These are phyloP conservation scores for Globisporangium nagaii DNA, from an alignment of 352 stramenopile genomes.

Conservation along the genomic window DNA sequence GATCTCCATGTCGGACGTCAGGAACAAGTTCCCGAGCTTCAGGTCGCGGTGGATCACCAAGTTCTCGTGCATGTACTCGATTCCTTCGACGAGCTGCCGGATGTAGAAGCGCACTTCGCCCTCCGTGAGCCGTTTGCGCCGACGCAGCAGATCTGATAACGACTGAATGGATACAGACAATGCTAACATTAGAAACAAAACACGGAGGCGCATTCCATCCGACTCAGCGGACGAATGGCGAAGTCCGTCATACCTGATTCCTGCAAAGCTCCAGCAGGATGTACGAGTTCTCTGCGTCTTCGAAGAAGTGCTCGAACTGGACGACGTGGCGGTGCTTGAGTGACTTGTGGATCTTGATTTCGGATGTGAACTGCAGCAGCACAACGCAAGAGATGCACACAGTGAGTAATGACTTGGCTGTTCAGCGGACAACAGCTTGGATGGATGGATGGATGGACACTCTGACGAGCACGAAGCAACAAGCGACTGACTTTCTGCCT, in stretches of 20 bases:
- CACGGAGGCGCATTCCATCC: not conserved
- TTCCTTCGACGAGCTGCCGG: constrained; percentile 84
- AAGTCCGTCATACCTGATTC: constrained; percentile 73
- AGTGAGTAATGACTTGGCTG: not conserved
- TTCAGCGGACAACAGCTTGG: no score
- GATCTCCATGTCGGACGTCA: constrained; percentile 92
- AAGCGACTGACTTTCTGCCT: constrained; percentile 88
- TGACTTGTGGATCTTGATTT: constrained; percentile 98
- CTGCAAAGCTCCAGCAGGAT: constrained; percentile 97
- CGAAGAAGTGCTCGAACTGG: constrained; percentile 98
- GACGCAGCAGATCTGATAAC: constrained; percentile 94
- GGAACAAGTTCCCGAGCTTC: constrained; percentile 97
- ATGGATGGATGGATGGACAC: no score
- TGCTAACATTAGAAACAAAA: not conserved
- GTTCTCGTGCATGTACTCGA: constrained; percentile 93
- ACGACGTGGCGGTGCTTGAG: constrained; percentile 94
- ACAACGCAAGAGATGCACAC: constrained; percentile 46
- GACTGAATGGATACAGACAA: constrained; percentile 52
- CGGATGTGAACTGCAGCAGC: constrained; percentile 85
- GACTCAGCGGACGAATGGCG: not conserved
- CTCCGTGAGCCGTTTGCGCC: constrained; percentile 93
- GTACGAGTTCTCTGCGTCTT: constrained; percentile 96
- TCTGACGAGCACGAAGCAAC: not conserved
- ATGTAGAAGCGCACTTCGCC: constrained; percentile 94
- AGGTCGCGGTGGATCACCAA: constrained; percentile 97